Conservation (phyloP, 345 rosid genomes). For the Turritis glabra region DNA sequence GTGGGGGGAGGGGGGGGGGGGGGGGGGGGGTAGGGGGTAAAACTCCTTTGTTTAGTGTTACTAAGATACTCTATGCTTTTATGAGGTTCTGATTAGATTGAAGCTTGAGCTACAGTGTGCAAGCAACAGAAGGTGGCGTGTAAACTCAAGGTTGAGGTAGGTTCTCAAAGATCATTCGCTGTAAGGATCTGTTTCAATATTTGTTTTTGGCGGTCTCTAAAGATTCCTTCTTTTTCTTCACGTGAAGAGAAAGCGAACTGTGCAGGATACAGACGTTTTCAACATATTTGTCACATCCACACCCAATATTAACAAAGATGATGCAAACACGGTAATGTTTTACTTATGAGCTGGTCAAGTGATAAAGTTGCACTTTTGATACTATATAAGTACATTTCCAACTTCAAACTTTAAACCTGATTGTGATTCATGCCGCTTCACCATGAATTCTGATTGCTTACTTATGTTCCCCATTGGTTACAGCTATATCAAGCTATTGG, state of each 20-base stretch:
- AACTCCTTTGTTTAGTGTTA: not conserved
- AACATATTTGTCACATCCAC: constrained; percentile 67
- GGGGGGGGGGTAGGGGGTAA: too few species aligned
- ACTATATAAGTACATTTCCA: not conserved
- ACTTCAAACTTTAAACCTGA: not conserved
- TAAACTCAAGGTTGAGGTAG: constrained; percentile 81
- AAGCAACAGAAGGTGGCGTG: constrained; percentile 65
- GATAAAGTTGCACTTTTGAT: not conserved
- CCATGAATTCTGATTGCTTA: not conserved
- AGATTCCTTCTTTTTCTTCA: constrained; percentile 18
- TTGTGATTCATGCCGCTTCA: not conserved
- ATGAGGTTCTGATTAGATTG: not conserved
- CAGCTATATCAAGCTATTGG: constrained; percentile 93
- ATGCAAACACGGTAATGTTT: constrained; percentile 67
- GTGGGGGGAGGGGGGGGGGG: too few species aligned
- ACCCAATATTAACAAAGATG: constrained; percentile 79
- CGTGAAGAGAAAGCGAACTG: constrained; percentile 65
- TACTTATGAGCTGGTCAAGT: not conserved
- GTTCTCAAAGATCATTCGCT: constrained; percentile 22
- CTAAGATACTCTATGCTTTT: not conserved
- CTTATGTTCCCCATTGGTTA: constrained; percentile 17
- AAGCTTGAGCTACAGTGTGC: constrained; percentile 57
- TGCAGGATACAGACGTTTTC: constrained; percentile 63
- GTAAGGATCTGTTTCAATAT: not conserved
- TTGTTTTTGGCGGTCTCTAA: not conserved